Conservation (phyloP, 495 filamentous ascomycete species). For the Lepidopterella palustris region DNA sequence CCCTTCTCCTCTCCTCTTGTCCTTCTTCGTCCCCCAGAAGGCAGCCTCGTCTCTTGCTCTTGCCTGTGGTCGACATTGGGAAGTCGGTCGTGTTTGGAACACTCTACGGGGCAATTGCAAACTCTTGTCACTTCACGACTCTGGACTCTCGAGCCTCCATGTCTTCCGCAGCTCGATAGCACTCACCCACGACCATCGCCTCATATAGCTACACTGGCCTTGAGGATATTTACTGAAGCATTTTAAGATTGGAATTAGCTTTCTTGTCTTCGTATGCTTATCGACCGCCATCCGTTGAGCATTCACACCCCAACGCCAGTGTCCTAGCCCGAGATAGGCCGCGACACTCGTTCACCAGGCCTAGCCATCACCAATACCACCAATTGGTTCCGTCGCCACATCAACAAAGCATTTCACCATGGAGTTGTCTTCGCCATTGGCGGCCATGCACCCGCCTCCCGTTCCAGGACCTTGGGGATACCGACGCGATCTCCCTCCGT, state of each 20-base stretch:
- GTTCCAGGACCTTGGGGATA: constrained; percentile 47
- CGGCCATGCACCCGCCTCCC: constrained; percentile 82
- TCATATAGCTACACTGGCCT: constrained; percentile 17
- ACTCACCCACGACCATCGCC: constrained; percentile 8
- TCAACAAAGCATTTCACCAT: constrained; percentile 41
- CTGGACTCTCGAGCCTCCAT: constrained; percentile 14
- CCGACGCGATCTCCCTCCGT: constrained; percentile 46
- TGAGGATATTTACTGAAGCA: constrained; percentile 26
- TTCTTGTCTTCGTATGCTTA: constrained; percentile 32
- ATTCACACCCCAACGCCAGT: constrained; percentile 12
- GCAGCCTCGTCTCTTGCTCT: constrained; percentile 13
- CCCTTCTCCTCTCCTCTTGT: constrained; percentile 12
- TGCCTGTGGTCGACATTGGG: constrained; percentile 6
- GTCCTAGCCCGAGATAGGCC: not conserved
- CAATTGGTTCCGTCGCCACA: not conserved
- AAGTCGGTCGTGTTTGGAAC: constrained; percentile 13
- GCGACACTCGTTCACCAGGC: constrained; percentile 15
- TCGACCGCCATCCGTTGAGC: constrained; percentile 10
- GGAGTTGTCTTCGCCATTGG: constrained; percentile 90
- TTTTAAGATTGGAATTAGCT: constrained; percentile 32
- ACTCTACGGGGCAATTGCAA: constrained; percentile 9
- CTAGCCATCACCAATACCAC: not conserved
- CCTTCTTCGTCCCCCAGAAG: constrained; percentile 32
- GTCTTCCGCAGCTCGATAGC: constrained; percentile 19
- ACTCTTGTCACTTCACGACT: constrained; percentile 9